Evolutionary conservation across 495 filamentous ascomycete genomes (phyloP).

Genomic region (Pyrenopolyporus hunteri): DNA sequence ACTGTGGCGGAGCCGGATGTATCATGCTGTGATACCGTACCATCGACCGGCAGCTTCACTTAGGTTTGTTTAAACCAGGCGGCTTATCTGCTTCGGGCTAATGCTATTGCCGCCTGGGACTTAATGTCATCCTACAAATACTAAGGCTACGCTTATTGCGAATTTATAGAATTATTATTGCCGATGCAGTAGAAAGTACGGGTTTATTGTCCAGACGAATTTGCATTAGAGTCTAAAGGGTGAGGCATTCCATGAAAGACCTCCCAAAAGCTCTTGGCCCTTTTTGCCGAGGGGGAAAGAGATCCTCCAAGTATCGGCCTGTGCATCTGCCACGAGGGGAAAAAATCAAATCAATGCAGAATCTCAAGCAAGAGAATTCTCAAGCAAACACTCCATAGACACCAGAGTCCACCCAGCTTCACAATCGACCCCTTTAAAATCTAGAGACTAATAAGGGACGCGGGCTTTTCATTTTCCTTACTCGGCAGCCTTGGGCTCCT

Average conservation of each 20-base stretch:
- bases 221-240: constrained; percentile 57
- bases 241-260: constrained; percentile 52
- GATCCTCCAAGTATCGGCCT: constrained; percentile 47
- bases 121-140: constrained; percentile 1
- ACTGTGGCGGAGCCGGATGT: too few species aligned
- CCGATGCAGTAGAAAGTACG: constrained; percentile 32
- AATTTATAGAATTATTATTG: constrained; percentile 38
- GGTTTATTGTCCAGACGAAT: constrained; percentile 51
- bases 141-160: constrained; percentile 23
- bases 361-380: constrained; percentile 51
- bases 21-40: too few species aligned
- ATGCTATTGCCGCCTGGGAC: neutral
- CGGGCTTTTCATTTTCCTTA: constrained; percentile 53
- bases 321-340: constrained; percentile 50
- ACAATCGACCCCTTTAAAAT: constrained; percentile 40
- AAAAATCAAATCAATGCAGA: constrained; percentile 57
- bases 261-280: constrained; percentile 53
- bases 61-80: too few species aligned
- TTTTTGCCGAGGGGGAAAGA: constrained; percentile 49
- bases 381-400: constrained; percentile 61
- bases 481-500: constrained; percentile 60
- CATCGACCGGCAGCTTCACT: too few species aligned
- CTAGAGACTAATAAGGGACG: constrained; percentile 42
- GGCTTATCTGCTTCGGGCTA: too few species aligned
- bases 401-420: constrained; percentile 53